Base-by-base conservation (phyloP, 805 yeast species). In the Candida boleticola region DNA sequence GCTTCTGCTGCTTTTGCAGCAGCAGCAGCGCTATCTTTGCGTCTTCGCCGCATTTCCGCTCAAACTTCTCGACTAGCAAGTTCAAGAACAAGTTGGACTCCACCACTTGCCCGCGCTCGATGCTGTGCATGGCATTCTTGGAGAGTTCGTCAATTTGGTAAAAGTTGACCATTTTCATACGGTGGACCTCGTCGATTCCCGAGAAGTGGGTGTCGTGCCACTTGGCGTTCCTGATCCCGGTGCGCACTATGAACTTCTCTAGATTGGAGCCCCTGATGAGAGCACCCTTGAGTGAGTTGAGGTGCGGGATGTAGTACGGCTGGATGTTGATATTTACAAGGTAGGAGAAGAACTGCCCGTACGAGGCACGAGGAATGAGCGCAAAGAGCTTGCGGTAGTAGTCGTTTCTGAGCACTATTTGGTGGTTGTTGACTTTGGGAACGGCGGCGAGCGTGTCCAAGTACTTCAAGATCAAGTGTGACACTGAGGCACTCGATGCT, bases 51-150 rank as follows among this genome's bases (percentile, higher is more conserved):
- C 63, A 57, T 40, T 57, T 53, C 20, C 19, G 22, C 46, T 69
- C 76, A 41, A 67, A 64, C 43, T 69, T 70, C 3, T 60, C 40
- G 13, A 69, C 66, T 34, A 69, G 36, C n/a, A 68, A 53, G 25
- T 60, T 61, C 25, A 70, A 52, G 48, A 64, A 68, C 18, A 69
- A 38, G 41, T 61, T 61, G 5, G 72, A 54, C 29, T 55, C 58
- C 4, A 60, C 58, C 13, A 68, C 51, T 42, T 69, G 67, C 9
- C 57, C 51, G 3, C 44, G 43, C 23, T 47, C 45, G 7, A 63
- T 54, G 9, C 62, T 54, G 18, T 53, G 37, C 16, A 50, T 46
- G 1, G 64, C 51, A 38, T 59, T 60, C 4, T 30, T 23, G 18
- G 46, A 49, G 13, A 68, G 47, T 42, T 61, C 68, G 1, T 49